Conservation (phyloP, 2,329 filamentous ascomycete genomes). For the Monosporascus ibericus region DNA sequence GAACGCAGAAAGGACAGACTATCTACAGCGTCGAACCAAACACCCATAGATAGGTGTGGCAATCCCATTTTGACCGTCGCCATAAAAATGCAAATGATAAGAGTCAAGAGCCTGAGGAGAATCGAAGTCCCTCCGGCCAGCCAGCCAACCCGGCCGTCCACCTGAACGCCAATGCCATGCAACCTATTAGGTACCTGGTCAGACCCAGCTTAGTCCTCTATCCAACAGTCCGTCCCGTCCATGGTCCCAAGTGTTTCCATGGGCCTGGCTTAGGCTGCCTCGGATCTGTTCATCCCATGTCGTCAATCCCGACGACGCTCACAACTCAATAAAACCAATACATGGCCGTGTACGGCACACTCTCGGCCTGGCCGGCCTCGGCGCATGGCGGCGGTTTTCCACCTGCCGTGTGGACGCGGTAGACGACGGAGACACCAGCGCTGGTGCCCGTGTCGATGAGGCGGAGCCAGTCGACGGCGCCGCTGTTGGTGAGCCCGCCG, state of each 20-base stretch:
- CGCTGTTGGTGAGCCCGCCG: constrained; percentile 39
- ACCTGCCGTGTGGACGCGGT: constrained; percentile 50
- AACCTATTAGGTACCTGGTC: not conserved
- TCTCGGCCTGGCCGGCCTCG: constrained; percentile 34
- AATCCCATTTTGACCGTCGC: not conserved
- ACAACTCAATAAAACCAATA: constrained; percentile 47
- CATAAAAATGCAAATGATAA: not conserved
- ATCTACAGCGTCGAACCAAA: not conserved
- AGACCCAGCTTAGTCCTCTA: not conserved
- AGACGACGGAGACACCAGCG: constrained; percentile 36
- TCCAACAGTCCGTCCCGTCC: not conserved
- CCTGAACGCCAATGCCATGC: not conserved
- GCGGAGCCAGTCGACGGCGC: constrained; percentile 50
- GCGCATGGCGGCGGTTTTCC: constrained; percentile 40
- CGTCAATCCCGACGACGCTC: too few relatives aligned
- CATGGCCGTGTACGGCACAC: constrained; percentile 49
- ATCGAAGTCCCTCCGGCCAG: not conserved
- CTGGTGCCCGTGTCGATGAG: constrained; percentile 37
- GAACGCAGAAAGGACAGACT: not conserved
- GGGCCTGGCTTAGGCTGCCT: too few relatives aligned
- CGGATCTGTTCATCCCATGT: too few relatives aligned
- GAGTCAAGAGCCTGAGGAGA: not conserved
- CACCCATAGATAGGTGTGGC: not conserved
- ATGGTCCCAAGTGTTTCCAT: too few relatives aligned
- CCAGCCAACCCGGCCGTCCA: not conserved